Conservation (phyloP, 2,329 filamentous ascomycete species). For the Podosphaera xanthii region DNA sequence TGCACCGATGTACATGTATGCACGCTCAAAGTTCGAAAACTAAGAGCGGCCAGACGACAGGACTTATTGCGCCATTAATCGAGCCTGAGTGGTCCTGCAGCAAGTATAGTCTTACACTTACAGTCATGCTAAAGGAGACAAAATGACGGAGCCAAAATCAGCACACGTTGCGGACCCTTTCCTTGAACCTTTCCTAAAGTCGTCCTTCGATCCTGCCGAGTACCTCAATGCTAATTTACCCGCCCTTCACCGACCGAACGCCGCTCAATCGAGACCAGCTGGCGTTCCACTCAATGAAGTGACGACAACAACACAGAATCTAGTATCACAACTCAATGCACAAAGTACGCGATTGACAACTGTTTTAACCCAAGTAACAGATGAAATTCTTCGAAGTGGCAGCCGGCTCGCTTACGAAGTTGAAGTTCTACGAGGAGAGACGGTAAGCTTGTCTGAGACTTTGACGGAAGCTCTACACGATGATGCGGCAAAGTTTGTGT, state of each 20-base stretch:
- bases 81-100: too few relatives aligned
- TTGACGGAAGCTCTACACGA: conserved; percentile 48
- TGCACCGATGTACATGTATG: too few relatives aligned
- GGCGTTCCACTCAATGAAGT: conserved; percentile 45
- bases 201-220: conserved; percentile 59
- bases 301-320: conserved; percentile 56
- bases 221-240: conserved; percentile 69
- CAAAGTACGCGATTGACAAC: conserved; percentile 67
- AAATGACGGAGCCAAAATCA: conserved; percentile 18
- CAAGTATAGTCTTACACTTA: too few relatives aligned
- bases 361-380: conserved; percentile 69
- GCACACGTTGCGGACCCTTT: conserved; percentile 47
- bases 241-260: conserved; percentile 25
- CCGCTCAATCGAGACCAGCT: conserved; percentile 12
- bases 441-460: conserved; percentile 55
- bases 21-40: too few relatives aligned
- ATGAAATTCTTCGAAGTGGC: conserved; percentile 80
- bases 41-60: too few relatives aligned
- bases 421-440: conserved; percentile 75
- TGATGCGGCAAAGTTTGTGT: conserved; percentile 53
- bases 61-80: too few relatives aligned
- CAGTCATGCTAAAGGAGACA: background rate
- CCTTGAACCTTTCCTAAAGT: conserved; percentile 50
- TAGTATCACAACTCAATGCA: conserved; percentile 72
- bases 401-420: conserved; percentile 84